These are phyloP conservation scores for Aspergillus olivimuriae DNA, from an alignment of 495 filamentous ascomycete genomes.

Conservation along the genomic window DNA sequence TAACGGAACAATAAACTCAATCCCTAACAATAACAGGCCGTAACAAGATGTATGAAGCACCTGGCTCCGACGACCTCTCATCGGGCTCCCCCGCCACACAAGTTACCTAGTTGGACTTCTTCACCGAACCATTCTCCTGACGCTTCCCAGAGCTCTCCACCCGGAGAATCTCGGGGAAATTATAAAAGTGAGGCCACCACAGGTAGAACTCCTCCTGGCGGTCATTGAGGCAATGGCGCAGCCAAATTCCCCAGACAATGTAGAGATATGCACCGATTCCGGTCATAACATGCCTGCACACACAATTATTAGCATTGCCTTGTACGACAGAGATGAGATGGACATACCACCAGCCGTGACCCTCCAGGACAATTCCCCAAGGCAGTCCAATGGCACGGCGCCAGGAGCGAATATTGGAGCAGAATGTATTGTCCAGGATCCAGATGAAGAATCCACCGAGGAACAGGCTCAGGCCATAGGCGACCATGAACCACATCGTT, in stretches of 20 bases:
- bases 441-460: slow-evolving; percentile 80
- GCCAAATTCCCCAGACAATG: slow-evolving; percentile 82
- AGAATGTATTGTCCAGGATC: slow-evolving; percentile 81
- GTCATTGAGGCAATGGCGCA: slow-evolving; percentile 72
- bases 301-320: slow-evolving; percentile 4
- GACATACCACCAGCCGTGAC: slow-evolving; percentile 95
- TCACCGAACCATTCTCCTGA: slow-evolving; percentile 30
- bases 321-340: not conserved
- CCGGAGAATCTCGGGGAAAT: slow-evolving; percentile 60
- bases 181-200: slow-evolving; percentile 61
- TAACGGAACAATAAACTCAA: too few species aligned
- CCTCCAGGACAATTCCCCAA: slow-evolving; percentile 86
- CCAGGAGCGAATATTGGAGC: slow-evolving; percentile 61
- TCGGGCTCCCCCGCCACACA: too few species aligned
- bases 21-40: too few species aligned
- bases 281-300: slow-evolving; percentile 57
- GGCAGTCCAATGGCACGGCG: slow-evolving; percentile 71
- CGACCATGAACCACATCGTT: slow-evolving; percentile 73
- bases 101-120: slow-evolving; percentile 42
- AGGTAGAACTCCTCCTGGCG: slow-evolving; percentile 71
- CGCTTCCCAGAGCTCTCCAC: slow-evolving; percentile 9
- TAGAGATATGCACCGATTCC: slow-evolving; percentile 71
- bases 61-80: too few species aligned
- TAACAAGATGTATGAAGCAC: too few species aligned
- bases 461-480: slow-evolving; percentile 65